A percentile compares a stretch with the other conserved stretches of the same genome.
phyloP scores from a whole-genome alignment of 1,139 yeast genomes.

The Protomyces pachydermus region DNA sequence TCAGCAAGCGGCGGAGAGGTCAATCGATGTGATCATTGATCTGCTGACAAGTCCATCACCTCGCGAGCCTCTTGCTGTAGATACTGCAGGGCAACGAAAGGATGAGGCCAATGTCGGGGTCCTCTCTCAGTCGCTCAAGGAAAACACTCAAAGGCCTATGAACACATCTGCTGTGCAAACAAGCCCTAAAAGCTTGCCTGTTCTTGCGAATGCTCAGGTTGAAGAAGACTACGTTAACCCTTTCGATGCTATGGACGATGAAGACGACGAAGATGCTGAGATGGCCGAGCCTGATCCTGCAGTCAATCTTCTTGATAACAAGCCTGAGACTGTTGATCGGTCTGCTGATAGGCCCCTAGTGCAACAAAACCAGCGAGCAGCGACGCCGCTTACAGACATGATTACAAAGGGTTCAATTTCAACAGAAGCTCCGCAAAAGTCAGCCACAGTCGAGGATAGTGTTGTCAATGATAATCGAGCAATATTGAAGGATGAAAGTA shows the following conservation, averaged over 20 bases:
- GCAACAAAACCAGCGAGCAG: no score
- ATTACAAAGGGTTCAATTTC: no score
- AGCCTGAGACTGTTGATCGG: no score
- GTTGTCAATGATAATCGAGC: no score
- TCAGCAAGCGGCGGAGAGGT: not conserved
- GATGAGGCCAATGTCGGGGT: not conserved
- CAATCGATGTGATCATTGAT: not conserved
- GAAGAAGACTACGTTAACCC: conserved; percentile 15
- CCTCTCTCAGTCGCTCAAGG: not conserved
- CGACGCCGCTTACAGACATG: no score
- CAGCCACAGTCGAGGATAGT: no score
- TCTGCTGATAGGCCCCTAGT: no score
- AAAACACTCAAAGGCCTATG: not conserved
- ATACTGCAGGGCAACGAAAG: not conserved
- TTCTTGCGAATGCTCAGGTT: not conserved
- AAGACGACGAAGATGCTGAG: not conserved
- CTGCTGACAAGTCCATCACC: not conserved
- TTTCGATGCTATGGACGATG: conserved; percentile 15
- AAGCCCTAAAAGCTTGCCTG: not conserved
- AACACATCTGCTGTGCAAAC: not conserved
- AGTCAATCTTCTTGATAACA: no score
- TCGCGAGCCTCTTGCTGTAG: not conserved
- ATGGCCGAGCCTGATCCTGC: no score
- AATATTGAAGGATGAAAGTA: no score
- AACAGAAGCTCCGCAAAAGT: no score